These are phyloP conservation scores for Rhynchosporium graminicola DNA, from an alignment of 2,329 filamentous ascomycete genomes.

Conservation along the genomic window DNA sequence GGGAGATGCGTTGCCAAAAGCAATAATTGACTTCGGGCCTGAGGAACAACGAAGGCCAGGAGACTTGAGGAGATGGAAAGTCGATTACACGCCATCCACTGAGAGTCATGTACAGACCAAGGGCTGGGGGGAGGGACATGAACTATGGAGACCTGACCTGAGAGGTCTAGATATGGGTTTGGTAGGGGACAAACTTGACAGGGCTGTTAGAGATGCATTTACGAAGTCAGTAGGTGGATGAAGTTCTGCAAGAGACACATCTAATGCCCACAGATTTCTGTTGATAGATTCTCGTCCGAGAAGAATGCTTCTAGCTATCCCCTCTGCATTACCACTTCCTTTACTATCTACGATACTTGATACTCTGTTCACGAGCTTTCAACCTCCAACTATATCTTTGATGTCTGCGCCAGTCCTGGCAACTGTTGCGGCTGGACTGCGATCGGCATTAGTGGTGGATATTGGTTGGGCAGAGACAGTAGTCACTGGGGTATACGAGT, in stretches of 20 bases:
- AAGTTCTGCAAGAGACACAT: slow-evolving; percentile 22
- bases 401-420: slow-evolving; percentile 75
- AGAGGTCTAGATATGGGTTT: slow-evolving; percentile 73
- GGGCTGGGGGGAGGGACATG: slow-evolving; percentile 63
- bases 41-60: slow-evolving; percentile 76
- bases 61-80: slow-evolving; percentile 74
- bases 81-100: slow-evolving; percentile 52
- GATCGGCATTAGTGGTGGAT: slow-evolving; percentile 85
- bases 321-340: slow-evolving; percentile 74
- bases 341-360: slow-evolving; percentile 75
- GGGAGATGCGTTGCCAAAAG: slow-evolving; percentile 77
- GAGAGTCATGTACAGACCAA: slow-evolving; percentile 49
- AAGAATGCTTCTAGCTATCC: slow-evolving; percentile 72
- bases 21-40: slow-evolving; percentile 68
- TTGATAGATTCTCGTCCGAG: slow-evolving; percentile 76
- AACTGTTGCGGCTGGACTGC: slow-evolving; percentile 75
- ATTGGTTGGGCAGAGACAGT: slow-evolving; percentile 91
- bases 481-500: slow-evolving; percentile 87
- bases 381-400: slow-evolving; percentile 77
- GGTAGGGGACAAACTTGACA: slow-evolving; percentile 83
- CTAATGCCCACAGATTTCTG: slow-evolving; percentile 51
- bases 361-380: slow-evolving; percentile 78
- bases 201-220: slow-evolving; percentile 77
- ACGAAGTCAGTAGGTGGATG: slow-evolving; percentile 65
- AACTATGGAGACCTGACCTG: slow-evolving; percentile 81